Base-by-base conservation (phyloP, 139 green algal species). In the Tetradesmus obliquus region DNA sequence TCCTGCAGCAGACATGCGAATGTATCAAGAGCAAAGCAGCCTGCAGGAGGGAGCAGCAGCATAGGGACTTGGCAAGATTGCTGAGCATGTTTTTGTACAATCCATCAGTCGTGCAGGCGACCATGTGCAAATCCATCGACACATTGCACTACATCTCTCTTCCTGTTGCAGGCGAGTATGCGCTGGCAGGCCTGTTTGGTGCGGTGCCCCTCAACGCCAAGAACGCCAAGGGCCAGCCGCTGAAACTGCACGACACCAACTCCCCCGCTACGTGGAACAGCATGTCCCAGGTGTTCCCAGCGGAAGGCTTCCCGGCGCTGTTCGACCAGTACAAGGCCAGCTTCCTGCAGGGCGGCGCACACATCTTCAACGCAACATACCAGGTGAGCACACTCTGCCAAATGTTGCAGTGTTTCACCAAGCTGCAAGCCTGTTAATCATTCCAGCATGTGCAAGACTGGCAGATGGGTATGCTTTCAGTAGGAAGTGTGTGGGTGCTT, bases 121-220 rank as follows among this genome's bases (percentile, higher is more conserved):
- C 32, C 32, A 45, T 45, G 32, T 71, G 60, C 60, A 71, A 3
- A 71, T 71, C 2, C 9, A 3, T 71, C 60, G 3, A 19, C 15
- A 3, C 60, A 22, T 15, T 6, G 6, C 15, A 71, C 60, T 13
- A 71, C 60, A 71, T 71, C 19, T 3, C 15, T 13, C 22, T 60
- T 45, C 7, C 17, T 45, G 32, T 32, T 69, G 69, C 86, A 90
- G 86, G n/a, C 32, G 86, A 90, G 69, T 90, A 55, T 83, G 86
- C 69, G 15, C 86, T 90, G 17, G 45, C 86, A 53, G 86, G 86
- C 51, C 32, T 90, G 51, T 90, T 90, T 90, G 86, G 86, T 66
- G 69, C 69, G 20, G 13, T 90, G 19, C 86, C 86, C 13, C 2
- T 17, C 19, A 17, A 82, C 55, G 69, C 86, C 66, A 90, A 72